phyloP scores from a whole-genome alignment of 257 asterid species.

The Nicotiana benthamiana region DNA sequence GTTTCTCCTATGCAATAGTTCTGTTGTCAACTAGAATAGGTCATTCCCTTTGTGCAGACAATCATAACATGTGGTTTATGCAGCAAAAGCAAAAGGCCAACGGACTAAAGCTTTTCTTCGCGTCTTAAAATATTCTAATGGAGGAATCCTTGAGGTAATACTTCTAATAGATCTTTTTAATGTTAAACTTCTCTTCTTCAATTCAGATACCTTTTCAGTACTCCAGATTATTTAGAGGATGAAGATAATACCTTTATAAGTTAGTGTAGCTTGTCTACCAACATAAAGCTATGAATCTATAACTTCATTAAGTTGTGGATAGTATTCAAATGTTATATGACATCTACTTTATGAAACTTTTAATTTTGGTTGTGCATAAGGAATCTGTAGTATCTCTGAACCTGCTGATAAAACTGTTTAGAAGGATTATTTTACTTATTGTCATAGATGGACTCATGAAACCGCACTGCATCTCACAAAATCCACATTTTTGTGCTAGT shows the following conservation, averaged over 20 bases:
- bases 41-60: background rate
- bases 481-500: background rate
- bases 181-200: background rate
- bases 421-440: background rate
- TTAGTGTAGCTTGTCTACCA: background rate
- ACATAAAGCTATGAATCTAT: background rate
- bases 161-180: background rate
- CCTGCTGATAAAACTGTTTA: background rate
- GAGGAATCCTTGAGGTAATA: constrained; percentile 88
- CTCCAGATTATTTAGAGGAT: background rate
- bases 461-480: background rate
- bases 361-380: background rate
- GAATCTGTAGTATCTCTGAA: background rate
- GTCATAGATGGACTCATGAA: background rate
- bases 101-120: constrained; percentile 93
- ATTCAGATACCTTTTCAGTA: background rate
- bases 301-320: background rate
- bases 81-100: constrained; percentile 77
- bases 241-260: background rate
- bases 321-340: background rate
- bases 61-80: constrained; percentile 22
- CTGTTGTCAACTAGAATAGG: background rate
- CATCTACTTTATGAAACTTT: background rate
- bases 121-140: constrained; percentile 79
- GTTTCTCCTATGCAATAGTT: background rate